Conservation (phyloP, 2,329 filamentous ascomycete species). For the Penicillium sp. region DNA sequence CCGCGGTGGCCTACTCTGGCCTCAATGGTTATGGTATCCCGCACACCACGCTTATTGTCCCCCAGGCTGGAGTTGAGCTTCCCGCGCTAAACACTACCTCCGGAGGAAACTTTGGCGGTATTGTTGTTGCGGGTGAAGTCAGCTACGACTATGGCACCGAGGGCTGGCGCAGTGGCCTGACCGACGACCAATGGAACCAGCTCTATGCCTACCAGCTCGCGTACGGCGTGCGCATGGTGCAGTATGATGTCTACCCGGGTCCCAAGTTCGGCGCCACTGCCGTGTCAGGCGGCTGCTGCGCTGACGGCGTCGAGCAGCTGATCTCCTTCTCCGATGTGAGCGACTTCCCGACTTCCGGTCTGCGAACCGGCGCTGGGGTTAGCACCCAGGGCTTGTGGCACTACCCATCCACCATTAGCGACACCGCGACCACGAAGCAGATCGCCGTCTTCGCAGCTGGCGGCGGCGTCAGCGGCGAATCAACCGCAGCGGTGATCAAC, state of each 20-base stretch:
- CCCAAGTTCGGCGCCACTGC: slow-evolving; percentile 53
- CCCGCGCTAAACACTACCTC: slow-evolving; percentile 57
- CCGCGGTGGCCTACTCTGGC: slow-evolving; percentile 56
- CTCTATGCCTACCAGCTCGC: slow-evolving; percentile 62
- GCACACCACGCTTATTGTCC: slow-evolving; percentile 61
- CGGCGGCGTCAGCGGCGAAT: slow-evolving; percentile 43
- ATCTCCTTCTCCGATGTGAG: slow-evolving; percentile 60
- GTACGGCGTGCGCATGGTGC: slow-evolving; percentile 66
- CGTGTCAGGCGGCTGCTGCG: slow-evolving; percentile 53
- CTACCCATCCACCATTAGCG: slow-evolving; percentile 61
- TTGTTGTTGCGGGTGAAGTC: slow-evolving; percentile 60
- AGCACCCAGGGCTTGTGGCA: slow-evolving; percentile 62
- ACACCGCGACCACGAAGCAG: slow-evolving; percentile 58
- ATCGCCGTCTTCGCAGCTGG: slow-evolving; percentile 60
- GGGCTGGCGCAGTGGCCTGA: slow-evolving; percentile 59
- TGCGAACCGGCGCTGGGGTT: slow-evolving; percentile 56
- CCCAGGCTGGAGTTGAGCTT: slow-evolving; percentile 56
- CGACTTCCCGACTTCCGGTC: slow-evolving; percentile 59
- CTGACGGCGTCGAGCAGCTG: slow-evolving; percentile 54
- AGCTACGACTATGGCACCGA: slow-evolving; percentile 57
- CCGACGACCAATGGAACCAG: slow-evolving; percentile 59
- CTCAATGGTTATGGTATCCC: slow-evolving; percentile 67
- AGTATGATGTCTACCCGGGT: slow-evolving; percentile 62
- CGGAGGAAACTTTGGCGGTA: slow-evolving; percentile 63
- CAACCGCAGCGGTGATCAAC: slow-evolving; percentile 65